Base-by-base conservation (phyloP, 2,329 filamentous ascomycete genomes). In the Stagonosporopsis tanaceti region DNA sequence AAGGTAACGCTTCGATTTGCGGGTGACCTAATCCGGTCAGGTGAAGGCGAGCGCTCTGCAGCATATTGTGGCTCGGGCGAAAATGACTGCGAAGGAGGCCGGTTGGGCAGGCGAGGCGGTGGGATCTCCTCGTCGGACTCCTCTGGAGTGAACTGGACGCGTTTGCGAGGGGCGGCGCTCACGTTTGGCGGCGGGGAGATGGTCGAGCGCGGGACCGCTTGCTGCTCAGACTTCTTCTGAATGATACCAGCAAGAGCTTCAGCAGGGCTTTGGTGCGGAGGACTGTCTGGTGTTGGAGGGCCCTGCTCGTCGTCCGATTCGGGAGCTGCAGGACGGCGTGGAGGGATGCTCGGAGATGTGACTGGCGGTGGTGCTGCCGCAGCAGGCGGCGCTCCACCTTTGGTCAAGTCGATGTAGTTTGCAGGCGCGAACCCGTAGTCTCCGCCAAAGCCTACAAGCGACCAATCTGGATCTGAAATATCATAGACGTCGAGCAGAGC, bases 351-450 rank as follows among this genome's bases (percentile, higher is more conserved):
- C 25, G 79, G 78, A 35, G 84, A 84, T 20, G 86, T 80, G 25
- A 60, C 44, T 47, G 44, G 47, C 30, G 50, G 24, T n/a, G 47
- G 30, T 15, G 40, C 32, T 17, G 64, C 47, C 7, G 60, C 35
- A 22, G 61, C 54, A 11, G 60, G 57, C 46, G 77, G 69, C 45
- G 82, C 79, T 20, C 81, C 72, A 27, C 75, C 75, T 38, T 84
- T 82, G 44, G 81, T 77, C 48, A 92, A 78, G 65, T 98, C 92
- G 64, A 98, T 97, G 75, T 99, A 99, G 77, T 98, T 99, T 59
- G 94, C 87, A 3, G 95, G 95, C 51, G 91, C 95, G 77, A 99
- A 99, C 46, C 95, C 95, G 80, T 88, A 99, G 64, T 97, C 92
- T 50, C 86, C 87, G 65, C 93, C 88, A 41, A 89, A 81, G 17